Evolutionary conservation across 257 asterid species (phyloP).

Genomic region (Nicotiana otophora): DNA sequence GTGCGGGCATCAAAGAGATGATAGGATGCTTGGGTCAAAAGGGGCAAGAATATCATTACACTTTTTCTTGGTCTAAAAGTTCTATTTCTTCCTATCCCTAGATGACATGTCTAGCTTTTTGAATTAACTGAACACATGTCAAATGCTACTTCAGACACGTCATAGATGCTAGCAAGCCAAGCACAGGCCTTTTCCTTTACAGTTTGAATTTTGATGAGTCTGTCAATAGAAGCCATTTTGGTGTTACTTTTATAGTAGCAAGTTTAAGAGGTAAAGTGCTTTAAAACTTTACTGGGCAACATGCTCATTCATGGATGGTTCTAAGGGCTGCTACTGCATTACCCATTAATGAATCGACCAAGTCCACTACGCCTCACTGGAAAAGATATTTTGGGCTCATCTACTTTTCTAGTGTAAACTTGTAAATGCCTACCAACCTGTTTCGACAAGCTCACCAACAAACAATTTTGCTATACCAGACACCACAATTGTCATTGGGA

Average conservation of each 20-base stretch:
- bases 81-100: neutral
- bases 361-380: neutral
- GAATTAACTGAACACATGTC: neutral
- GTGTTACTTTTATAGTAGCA: neutral
- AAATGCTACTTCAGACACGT: neutral
- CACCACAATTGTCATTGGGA: constrained; percentile 75
- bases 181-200: neutral
- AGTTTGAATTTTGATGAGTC: neutral
- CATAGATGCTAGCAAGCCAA: neutral
- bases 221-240: neutral
- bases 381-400: neutral
- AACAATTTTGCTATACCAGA: constrained; percentile 90
- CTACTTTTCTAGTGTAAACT: neutral
- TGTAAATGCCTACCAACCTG: constrained; percentile 19
- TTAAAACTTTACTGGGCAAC: neutral
- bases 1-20: neutral
- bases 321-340: neutral
- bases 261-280: neutral
- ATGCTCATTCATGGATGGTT: neutral
- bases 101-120: neutral
- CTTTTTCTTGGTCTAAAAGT: neutral
- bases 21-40: neutral
- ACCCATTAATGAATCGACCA: neutral
- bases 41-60: neutral
- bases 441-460: constrained; percentile 75